Conservation (phyloP, 2,329 filamentous ascomycete species). For the Claviceps arundinis region DNA sequence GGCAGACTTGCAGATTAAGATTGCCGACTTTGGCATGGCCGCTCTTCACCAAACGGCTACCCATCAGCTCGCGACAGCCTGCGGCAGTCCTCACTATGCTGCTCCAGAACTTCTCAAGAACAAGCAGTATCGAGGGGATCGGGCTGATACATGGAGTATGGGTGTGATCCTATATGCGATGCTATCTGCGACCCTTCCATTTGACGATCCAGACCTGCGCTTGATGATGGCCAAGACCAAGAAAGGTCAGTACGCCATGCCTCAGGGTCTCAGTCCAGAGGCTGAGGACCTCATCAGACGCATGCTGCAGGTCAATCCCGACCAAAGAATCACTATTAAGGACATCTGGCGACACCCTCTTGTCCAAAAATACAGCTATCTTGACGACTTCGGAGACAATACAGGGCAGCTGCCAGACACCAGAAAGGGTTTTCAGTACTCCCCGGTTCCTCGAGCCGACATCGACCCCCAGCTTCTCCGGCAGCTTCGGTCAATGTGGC, state of each 20-base stretch:
- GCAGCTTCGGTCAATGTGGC: conserved; percentile 83
- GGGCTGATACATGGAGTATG: conserved; percentile 89
- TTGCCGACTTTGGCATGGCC: conserved; percentile 97
- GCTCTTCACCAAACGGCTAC: conserved; percentile 71
- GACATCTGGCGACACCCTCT: conserved; percentile 80
- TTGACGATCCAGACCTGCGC: conserved; percentile 53
- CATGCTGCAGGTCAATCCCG: conserved; percentile 69
- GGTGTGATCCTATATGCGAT: conserved; percentile 83
- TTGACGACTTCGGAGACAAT: conserved; percentile 51
- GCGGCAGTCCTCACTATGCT: conserved; percentile 92
- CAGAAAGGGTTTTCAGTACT: conserved; percentile 47
- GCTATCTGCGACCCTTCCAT: conserved; percentile 72
- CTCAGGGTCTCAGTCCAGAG: conserved; percentile 49
- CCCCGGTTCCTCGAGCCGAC: conserved; percentile 46
- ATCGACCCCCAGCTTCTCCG: conserved; percentile 73
- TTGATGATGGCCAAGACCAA: conserved; percentile 49
- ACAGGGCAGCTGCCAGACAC: conserved; percentile 40
- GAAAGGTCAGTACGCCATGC: conserved; percentile 47
- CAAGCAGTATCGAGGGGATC: conserved; percentile 66
- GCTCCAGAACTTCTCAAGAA: conserved; percentile 81
- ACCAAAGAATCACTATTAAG: conserved; percentile 62
- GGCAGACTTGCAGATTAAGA: conserved; percentile 63
- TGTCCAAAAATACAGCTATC: conserved; percentile 68
- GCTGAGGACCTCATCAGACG: conserved; percentile 64
- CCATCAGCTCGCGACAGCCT: conserved; percentile 74